Percentiles rank a stretch among this genome's conserved stretches.
Evolutionary conservation across 2,329 filamentous ascomycete species (phyloP).

Genomic region (Xylaria sp.): DNA sequence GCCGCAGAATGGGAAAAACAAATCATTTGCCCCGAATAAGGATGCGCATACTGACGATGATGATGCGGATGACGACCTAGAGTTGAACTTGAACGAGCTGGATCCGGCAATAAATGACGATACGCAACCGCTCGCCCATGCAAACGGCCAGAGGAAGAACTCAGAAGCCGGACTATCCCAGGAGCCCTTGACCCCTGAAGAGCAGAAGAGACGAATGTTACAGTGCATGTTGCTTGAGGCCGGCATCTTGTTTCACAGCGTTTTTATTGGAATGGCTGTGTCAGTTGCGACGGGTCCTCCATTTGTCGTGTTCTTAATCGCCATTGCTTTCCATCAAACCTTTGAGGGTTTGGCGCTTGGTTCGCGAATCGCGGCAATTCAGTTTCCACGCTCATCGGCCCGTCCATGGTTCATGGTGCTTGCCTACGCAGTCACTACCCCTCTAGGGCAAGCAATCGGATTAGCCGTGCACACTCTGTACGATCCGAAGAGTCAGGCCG

Average conservation of each 20-base stretch:
- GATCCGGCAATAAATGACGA: conserved; percentile 38
- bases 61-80: conserved; percentile 47
- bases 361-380: conserved; percentile 75
- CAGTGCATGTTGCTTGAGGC: conserved; percentile 78
- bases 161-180: conserved; percentile 29
- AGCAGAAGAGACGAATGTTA: conserved; percentile 62
- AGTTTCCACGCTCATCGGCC: conserved; percentile 66
- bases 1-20: conserved; percentile 18
- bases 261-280: conserved; percentile 84
- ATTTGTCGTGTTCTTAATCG: conserved; percentile 73
- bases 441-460: conserved; percentile 77
- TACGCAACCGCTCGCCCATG: conserved; percentile 27
- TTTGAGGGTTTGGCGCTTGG: conserved; percentile 86
- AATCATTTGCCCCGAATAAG: conserved; percentile 11
- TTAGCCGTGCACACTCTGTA: conserved; percentile 73
- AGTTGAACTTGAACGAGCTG: conserved; percentile 57
- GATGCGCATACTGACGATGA: conserved; percentile 28
- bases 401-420: conserved; percentile 82
- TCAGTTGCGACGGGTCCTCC: conserved; percentile 74
- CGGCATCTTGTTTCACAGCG: conserved; percentile 76
- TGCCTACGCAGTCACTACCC: conserved; percentile 71
- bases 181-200: conserved; percentile 41
- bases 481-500: conserved; percentile 69
- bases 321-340: conserved; percentile 79
- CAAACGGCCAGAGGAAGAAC: conserved; percentile 17